These are phyloP conservation scores for Setaria italica DNA, from an alignment of 202 grass and related monocot species.

Conservation along the genomic window DNA sequence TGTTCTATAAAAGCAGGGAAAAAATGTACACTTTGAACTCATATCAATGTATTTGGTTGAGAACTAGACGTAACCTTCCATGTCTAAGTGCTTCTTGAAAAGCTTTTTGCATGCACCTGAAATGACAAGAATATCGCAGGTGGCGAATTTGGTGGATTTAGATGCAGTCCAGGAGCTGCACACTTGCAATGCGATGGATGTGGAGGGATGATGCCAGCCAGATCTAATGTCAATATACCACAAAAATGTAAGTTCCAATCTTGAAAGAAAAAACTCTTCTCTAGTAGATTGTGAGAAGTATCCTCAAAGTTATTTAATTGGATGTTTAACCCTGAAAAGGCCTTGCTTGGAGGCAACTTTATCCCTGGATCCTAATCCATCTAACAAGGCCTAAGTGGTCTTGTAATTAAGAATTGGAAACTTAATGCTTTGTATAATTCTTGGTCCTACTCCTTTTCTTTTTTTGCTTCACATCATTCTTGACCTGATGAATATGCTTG, in stretches of 20 bases:
- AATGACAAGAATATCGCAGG: conserved; percentile 61
- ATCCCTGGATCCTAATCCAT: background rate
- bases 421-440: background rate
- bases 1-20: background rate
- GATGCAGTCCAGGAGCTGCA: conserved; percentile 66
- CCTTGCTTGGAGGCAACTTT: background rate
- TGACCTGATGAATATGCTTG: conserved; percentile 21
- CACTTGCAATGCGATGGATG: conserved; percentile 87
- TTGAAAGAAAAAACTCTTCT: conserved; percentile 9
- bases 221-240: conserved; percentile 65
- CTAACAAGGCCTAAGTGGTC: background rate
- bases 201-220: conserved; percentile 79
- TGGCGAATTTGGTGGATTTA: conserved; percentile 81
- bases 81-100: conserved; percentile 21
- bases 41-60: background rate
- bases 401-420: conserved; percentile 23
- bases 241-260: conserved; percentile 72
- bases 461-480: background rate
- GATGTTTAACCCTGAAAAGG: conserved; percentile 19
- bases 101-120: conserved; percentile 33
- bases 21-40: background rate
- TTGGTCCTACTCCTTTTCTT: background rate
- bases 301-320: background rate
- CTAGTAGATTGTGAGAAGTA: conserved; percentile 15
- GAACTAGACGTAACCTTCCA: conserved; percentile 19